phyloP scores from a whole-genome alignment of 2,329 filamentous ascomycete genomes.

The Penicillium oxalicum region DNA sequence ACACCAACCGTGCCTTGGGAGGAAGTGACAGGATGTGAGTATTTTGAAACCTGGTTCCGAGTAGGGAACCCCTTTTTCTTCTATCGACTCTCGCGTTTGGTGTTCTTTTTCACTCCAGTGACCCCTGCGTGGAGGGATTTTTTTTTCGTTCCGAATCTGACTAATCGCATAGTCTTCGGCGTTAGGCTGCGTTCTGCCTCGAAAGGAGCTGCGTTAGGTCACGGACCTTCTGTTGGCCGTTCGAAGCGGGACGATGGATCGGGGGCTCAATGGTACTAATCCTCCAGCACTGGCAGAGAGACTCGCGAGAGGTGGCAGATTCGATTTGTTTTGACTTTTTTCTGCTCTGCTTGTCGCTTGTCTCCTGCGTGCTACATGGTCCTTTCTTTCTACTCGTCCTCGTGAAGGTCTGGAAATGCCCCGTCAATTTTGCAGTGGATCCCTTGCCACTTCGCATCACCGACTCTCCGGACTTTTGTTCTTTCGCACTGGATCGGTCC shows the following conservation, averaged over 20 bases:
- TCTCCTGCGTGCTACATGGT: conserved; percentile 24
- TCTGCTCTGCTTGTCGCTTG: conserved; percentile 19
- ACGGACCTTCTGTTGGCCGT: conserved; percentile 45
- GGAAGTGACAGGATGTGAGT: conserved; percentile 97
- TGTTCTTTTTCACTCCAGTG: conserved; percentile 54
- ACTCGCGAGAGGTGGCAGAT: conserved; percentile 7
- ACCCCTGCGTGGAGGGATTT: conserved; percentile 66
- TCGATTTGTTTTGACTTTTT: conserved; percentile 18
- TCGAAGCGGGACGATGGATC: conserved; percentile 51
- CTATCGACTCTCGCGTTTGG: conserved; percentile 70
- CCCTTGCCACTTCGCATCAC: conserved; percentile 22
- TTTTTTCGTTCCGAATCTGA: conserved; percentile 62
- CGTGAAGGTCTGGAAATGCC: conserved; percentile 25
- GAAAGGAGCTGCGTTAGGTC: conserved; percentile 57
- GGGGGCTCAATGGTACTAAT: conserved; percentile 44
- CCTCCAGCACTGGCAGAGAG: conserved; percentile 27
- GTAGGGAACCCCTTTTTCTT: conserved; percentile 67
- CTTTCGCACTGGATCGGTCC: conserved; percentile 30
- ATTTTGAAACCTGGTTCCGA: conserved; percentile 63
- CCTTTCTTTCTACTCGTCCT: conserved; percentile 16
- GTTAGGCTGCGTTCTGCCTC: conserved; percentile 81
- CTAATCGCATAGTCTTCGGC: conserved; percentile 77
- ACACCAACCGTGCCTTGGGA: conserved; percentile 68
- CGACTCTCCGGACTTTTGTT: conserved; percentile 29
- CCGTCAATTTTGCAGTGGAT: conserved; percentile 21